These are phyloP conservation scores for Penicillium sp. DNA, from an alignment of 2,329 filamentous ascomycete species.

Conservation along the genomic window DNA sequence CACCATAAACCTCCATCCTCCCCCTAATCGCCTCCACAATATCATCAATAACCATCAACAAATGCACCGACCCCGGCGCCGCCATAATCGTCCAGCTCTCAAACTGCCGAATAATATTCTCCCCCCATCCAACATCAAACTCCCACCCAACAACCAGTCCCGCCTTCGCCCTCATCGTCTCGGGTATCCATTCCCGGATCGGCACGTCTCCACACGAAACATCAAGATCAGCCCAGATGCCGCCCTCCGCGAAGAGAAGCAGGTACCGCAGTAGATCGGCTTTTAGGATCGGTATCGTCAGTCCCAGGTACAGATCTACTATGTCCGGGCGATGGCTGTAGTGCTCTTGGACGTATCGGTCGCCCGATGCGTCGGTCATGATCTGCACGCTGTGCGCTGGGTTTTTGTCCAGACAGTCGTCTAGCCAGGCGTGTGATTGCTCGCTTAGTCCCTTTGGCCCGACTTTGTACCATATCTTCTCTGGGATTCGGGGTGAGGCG, in stretches of 20 bases:
- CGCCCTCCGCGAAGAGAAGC: neutral
- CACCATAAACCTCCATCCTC: neutral
- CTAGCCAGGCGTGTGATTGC: constrained; percentile 1
- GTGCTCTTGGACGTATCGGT: neutral
- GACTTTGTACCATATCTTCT: constrained; percentile 8
- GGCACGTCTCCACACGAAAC: constrained; percentile 8
- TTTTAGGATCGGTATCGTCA: constrained; percentile 4
- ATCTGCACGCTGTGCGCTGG: constrained; percentile 1
- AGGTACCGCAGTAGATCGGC: constrained; percentile 7
- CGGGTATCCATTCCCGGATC: constrained; percentile 1
- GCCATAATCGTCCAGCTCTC: constrained; percentile 11
- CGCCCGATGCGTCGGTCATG: constrained; percentile 4
- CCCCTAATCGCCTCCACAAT: constrained; percentile 4
- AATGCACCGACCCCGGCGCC: constrained; percentile 1
- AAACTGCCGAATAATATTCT: constrained; percentile 7
- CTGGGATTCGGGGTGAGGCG: neutral
- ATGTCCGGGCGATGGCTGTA: constrained; percentile 3
- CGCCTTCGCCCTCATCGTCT: neutral
- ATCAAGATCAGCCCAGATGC: constrained; percentile 7
- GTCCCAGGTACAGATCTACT: constrained; percentile 1
- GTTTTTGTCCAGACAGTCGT: constrained; percentile 8
- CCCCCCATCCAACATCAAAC: constrained; percentile 7
- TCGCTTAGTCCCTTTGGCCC: constrained; percentile 3
- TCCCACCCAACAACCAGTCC: constrained; percentile 8
- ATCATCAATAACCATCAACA: constrained; percentile 10